These are phyloP conservation scores for Aspergillus aculeatinus DNA, from an alignment of 2,329 filamentous ascomycete species.

Conservation along the genomic window DNA sequence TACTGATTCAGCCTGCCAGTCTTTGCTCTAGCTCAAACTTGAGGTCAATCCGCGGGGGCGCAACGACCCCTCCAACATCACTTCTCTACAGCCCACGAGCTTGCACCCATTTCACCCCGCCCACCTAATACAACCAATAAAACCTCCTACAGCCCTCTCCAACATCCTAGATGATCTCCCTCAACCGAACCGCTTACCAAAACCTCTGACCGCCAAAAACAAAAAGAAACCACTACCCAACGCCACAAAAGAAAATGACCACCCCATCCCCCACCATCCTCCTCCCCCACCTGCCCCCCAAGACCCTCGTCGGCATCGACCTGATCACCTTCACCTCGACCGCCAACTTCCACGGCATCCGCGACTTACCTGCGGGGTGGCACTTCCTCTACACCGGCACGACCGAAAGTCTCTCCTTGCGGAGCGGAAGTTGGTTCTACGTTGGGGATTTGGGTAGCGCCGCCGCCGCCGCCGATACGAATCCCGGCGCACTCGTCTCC, in stretches of 20 bases:
- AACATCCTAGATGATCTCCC: neutral
- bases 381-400: slow-evolving; percentile 63
- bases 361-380: slow-evolving; percentile 56
- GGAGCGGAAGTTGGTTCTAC: slow-evolving; percentile 63
- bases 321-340: slow-evolving; percentile 63
- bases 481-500: slow-evolving; percentile 17
- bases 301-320: slow-evolving; percentile 53
- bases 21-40: neutral
- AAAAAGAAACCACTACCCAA: neutral
- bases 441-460: slow-evolving; percentile 41
- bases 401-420: slow-evolving; percentile 58
- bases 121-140: no score
- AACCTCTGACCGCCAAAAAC: neutral
- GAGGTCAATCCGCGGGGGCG: slow-evolving; percentile 2
- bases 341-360: slow-evolving; percentile 61
- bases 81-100: no score
- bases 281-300: slow-evolving; percentile 46
- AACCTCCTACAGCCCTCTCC: no score
- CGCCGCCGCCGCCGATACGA: slow-evolving; percentile 11
- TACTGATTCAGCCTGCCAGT: no score
- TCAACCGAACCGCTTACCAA: neutral
- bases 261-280: slow-evolving; percentile 38
- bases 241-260: neutral
- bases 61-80: neutral
- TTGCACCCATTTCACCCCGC: no score